These are phyloP conservation scores for Leccinum proliferum DNA, from an alignment of 1,284 basidiomycete species.

Conservation along the genomic window DNA sequence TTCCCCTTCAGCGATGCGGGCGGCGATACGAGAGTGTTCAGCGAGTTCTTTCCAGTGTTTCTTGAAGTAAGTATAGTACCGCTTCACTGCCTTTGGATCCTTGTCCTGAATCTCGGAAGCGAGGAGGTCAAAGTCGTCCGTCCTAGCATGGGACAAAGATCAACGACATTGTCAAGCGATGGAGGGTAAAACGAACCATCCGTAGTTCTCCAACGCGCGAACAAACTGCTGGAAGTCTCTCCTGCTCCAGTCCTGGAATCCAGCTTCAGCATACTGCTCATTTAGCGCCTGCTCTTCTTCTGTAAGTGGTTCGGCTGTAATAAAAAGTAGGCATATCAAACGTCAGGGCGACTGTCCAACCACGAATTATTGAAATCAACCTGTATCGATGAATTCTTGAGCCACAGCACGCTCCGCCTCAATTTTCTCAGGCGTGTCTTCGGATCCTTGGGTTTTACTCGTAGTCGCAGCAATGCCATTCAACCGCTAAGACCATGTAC, in stretches of 20 bases:
- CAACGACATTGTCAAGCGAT: background rate
- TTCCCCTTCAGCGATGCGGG: conserved; percentile 79
- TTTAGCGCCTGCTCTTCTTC: conserved; percentile 83
- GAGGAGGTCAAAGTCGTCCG: conserved; percentile 70
- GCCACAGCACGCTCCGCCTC: conserved; percentile 79
- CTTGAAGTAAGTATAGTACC: conserved; percentile 86
- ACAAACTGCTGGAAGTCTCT: conserved; percentile 94
- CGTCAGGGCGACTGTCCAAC: background rate
- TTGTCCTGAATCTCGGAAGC: conserved; percentile 88
- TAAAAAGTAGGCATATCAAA: background rate
- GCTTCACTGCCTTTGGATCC: conserved; percentile 73
- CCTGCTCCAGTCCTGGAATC: conserved; percentile 89
- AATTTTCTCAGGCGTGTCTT: conserved; percentile 80
- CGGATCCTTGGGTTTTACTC: conserved; percentile 63
- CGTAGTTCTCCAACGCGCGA: conserved; percentile 80
- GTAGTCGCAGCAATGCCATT: conserved; percentile 73
- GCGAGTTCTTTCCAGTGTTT: conserved; percentile 77
- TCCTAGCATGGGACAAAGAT: conserved; percentile 43
- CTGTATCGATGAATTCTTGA: conserved; percentile 84
- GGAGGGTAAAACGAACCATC: conserved; percentile 53
- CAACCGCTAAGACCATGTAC: conserved; percentile 38
- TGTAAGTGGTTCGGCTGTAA: conserved; percentile 75
- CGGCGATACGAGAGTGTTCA: conserved; percentile 81
- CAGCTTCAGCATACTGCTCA: conserved; percentile 71
- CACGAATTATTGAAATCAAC: conserved; percentile 31